Conservation (phyloP, 1,284 basidiomycete genomes). For the Wallemia ichthyophaga region DNA sequence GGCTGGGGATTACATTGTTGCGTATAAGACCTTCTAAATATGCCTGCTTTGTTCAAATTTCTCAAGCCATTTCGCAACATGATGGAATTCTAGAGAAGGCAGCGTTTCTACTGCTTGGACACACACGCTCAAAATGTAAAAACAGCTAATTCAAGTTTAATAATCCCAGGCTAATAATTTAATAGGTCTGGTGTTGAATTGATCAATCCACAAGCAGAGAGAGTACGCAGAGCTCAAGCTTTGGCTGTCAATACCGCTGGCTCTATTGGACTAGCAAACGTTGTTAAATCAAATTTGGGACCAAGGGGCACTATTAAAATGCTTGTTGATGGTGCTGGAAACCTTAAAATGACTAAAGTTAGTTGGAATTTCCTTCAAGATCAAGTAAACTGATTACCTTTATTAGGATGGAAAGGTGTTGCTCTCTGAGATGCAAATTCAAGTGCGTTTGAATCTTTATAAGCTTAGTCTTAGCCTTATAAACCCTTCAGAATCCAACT, state of each 20-base stretch:
- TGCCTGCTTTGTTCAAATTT: background rate
- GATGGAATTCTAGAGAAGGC: background rate
- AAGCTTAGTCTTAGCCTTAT: background rate
- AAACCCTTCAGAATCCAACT: constrained; percentile 44
- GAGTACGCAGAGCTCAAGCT: constrained; percentile 65
- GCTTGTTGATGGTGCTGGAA: constrained; percentile 95
- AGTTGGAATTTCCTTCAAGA: constrained; percentile 2
- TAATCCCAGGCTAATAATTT: background rate
- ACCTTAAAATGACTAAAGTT: constrained; percentile 97
- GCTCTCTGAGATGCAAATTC: constrained; percentile 98
- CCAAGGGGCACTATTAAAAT: constrained; percentile 93
- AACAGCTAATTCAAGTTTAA: too few relatives aligned
- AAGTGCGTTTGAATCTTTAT: constrained; percentile 18
- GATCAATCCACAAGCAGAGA: constrained; percentile 86
- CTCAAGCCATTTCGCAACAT: background rate
- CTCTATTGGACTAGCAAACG: constrained; percentile 86
- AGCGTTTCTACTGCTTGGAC: background rate
- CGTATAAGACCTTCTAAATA: background rate
- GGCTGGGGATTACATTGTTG: background rate
- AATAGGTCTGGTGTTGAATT: constrained; percentile 27
- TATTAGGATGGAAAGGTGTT: constrained; percentile 71
- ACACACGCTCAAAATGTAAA: background rate
- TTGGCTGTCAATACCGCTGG: constrained; percentile 68
- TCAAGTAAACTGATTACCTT: background rate
- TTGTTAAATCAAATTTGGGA: constrained; percentile 88